phyloP scores from a whole-genome alignment of 148 eudicot species.

The Chenopodium formosanum region DNA sequence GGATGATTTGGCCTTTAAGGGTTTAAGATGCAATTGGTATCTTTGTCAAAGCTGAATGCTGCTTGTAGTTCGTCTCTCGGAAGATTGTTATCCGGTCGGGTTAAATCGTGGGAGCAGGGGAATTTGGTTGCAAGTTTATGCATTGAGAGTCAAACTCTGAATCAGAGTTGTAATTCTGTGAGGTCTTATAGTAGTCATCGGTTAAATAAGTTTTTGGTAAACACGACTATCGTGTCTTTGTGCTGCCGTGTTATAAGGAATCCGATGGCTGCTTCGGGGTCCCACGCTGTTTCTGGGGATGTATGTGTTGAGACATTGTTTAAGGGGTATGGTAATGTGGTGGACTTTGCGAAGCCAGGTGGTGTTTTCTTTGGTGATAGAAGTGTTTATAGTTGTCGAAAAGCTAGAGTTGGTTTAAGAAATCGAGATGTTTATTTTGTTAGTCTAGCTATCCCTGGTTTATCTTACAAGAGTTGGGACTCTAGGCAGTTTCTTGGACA shows the following conservation, averaged over 20 bases:
- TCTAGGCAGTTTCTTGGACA: constrained; percentile 32
- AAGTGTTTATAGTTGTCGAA: constrained; percentile 33
- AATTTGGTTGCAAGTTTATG: constrained; percentile 14
- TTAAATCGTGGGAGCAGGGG: constrained; percentile 17
- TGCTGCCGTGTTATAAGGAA: constrained; percentile 9
- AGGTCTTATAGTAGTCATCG: constrained; percentile 16
- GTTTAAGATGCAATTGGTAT: constrained; percentile 47
- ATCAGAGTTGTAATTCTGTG: constrained; percentile 11
- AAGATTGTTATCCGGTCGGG: constrained; percentile 27
- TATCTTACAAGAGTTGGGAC: constrained; percentile 24
- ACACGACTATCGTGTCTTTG: constrained; percentile 5
- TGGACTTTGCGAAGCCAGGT: constrained; percentile 39
- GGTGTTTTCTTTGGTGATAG: constrained; percentile 52
- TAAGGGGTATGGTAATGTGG: constrained; percentile 41
- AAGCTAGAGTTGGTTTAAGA: constrained; percentile 52
- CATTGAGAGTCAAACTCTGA: constrained; percentile 1
- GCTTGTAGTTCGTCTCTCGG: constrained; percentile 37
- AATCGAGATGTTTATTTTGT: constrained; percentile 26
- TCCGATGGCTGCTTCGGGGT: constrained; percentile 63
- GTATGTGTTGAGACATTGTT: constrained; percentile 44
- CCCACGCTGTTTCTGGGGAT: constrained; percentile 58
- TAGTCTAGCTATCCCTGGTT: constrained; percentile 16
- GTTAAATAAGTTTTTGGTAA: constrained; percentile 17
- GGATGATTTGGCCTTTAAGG: constrained; percentile 15
- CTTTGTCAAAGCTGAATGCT: constrained; percentile 42